A percentile compares a stretch with the other conserved stretches of the same genome.
phyloP scores from a whole-genome alignment of 257 asterid genomes.

The Ophiorrhiza pumila region DNA sequence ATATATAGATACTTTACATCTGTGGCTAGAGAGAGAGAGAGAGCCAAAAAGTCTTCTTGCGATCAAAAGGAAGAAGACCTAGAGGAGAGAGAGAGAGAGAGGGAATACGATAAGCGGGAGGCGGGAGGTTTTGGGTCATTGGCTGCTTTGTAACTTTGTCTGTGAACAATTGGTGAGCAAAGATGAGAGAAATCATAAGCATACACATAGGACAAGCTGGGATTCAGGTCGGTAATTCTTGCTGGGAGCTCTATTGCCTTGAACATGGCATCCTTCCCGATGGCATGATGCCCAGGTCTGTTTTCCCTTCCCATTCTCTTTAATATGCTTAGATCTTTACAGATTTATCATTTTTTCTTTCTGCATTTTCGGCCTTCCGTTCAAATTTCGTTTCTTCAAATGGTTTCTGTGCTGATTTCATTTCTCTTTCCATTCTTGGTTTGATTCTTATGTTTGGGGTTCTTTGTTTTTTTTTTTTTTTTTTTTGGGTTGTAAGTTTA shows the following conservation, averaged over 20 bases:
- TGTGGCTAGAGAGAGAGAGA: too few relatives aligned
- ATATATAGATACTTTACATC: neutral
- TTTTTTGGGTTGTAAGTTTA: neutral
- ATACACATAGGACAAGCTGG: conserved; percentile 91
- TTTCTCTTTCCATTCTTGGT: neutral
- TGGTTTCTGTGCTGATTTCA: neutral
- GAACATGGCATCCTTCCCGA: conserved; percentile 88
- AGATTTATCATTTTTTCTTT: neutral
- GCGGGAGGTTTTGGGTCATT: conserved; percentile 14
- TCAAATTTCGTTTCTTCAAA: neutral
- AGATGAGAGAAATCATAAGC: conserved; percentile 85
- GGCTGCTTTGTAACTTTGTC: neutral
- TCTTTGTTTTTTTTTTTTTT: neutral
- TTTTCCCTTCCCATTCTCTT: neutral
- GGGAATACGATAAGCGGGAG: too few relatives aligned
- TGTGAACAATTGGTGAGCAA: too few relatives aligned
- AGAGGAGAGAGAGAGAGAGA: neutral
- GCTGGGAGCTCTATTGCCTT: conserved; percentile 85
- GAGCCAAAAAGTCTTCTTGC: neutral
- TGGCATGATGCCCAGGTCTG: conserved; percentile 88
- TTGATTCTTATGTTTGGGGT: neutral
- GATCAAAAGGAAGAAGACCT: conserved; percentile 8
- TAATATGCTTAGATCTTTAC: neutral
- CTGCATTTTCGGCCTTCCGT: neutral
- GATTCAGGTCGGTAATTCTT: conserved; percentile 86